These are phyloP conservation scores for Phellinidium pouzarii DNA, from an alignment of 1,284 basidiomycete genomes.

Conservation along the genomic window DNA sequence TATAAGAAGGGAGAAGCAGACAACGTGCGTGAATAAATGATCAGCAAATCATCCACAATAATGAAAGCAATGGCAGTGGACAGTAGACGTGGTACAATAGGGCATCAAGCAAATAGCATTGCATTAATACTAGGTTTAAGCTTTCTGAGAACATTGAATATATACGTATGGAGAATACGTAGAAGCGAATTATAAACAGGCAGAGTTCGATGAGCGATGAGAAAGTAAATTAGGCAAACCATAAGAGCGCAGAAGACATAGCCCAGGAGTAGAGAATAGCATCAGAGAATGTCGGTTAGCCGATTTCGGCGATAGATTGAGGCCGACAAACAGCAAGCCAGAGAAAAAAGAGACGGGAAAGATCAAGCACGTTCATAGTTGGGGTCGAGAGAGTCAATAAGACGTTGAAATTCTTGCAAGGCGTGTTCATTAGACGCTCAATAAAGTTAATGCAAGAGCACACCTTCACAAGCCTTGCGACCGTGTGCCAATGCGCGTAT, in stretches of 20 bases:
- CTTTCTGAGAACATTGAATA: no score
- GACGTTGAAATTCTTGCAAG: conserved; percentile 4
- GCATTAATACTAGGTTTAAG: no score
- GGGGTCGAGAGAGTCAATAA: conserved; percentile 4
- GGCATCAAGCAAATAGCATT: no score
- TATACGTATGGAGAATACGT: no score
- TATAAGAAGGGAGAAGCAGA: no score
- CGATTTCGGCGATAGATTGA: neutral
- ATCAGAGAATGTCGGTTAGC: neutral
- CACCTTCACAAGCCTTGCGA: conserved; percentile 19
- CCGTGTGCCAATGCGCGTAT: conserved; percentile 16
- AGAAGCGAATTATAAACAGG: no score
- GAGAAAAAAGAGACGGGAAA: neutral
- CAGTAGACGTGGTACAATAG: no score
- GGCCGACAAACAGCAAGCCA: neutral
- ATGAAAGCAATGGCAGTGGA: no score
- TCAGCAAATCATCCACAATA: no score
- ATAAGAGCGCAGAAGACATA: neutral
- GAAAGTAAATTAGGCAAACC: neutral
- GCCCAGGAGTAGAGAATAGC: neutral
- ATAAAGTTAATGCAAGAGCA: neutral
- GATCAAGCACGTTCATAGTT: neutral
- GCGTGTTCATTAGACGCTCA: neutral
- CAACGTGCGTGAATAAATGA: no score
- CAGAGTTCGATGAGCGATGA: neutral